Evolutionary conservation across 805 yeast species (phyloP), one percentile per base, ranked within the genome.

Genomic region (Ogataea nitratoaversa): DNA sequence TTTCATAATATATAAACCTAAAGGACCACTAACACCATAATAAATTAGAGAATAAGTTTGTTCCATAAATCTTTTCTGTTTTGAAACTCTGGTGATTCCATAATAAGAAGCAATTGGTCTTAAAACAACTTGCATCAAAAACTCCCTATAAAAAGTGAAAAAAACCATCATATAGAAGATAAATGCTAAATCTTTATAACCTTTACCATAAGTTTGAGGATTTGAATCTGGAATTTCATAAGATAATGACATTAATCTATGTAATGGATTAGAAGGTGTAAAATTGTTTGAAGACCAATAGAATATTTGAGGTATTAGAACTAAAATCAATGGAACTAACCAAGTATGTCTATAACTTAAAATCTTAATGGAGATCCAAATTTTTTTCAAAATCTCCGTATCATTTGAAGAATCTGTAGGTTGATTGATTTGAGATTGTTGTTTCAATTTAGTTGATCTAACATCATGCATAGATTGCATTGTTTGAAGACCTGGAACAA

Each of bases 121-220:
- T 43, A 93, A 75, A 1, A 88, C 54, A 25, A 76, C 69, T 60
- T 89, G 90, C 98, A 93, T 89, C 49, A 79, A 57, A 57, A 93
- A 91, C 63, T 93, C 99, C 54, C 99, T 78, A 49, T 78, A 69
- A 59, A 91, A 93, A 0, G 96, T 84, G 74, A 93, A 90, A 53
- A 89, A 81, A 29, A 93, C 63, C 74, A 91, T 84, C 66, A 86
- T 81, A 60, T 78, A 88, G 16, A 71, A 70, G 13, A 91, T 86
- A 67, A 89, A 93, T 18, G 72, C 72, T 49, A 89, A 74, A 65
- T 93, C 99, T 54, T 80, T 78, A 34, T 59, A 67, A 41, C 99
- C 99, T 64, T 93, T 93, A 20, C 86, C 97, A 60, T 90, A 93
- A 56, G 66, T 36, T 3, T 50, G 48, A 39, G 76, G 78, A 38